A percentile compares a stretch with the other conserved stretches of the same genome.
Evolutionary conservation across 164 flowering plant species (phyloP).

Genomic region (Vitis rupestris): DNA sequence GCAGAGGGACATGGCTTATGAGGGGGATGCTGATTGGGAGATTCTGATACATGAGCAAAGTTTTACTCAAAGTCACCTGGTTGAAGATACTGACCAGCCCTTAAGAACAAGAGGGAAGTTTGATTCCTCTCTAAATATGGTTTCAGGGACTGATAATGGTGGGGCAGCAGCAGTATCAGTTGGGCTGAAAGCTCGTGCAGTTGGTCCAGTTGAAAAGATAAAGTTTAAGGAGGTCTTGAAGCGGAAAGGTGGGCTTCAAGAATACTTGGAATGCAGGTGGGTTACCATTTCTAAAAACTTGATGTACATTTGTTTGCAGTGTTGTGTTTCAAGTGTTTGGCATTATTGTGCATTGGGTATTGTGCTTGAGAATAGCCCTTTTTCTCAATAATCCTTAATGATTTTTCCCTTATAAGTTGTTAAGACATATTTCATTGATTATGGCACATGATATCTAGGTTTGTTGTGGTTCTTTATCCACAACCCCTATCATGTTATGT

Average conservation of each 20-base stretch:
- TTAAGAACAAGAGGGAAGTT: slow-evolving; percentile 41
- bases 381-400: too few relatives aligned
- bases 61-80: slow-evolving; percentile 33
- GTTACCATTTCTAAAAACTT: slow-evolving; percentile 18
- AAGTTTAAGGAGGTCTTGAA: slow-evolving; percentile 86
- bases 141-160: slow-evolving; percentile 53
- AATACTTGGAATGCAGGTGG: slow-evolving; percentile 91
- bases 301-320: background rate
- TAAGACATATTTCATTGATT: too few relatives aligned
- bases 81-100: slow-evolving; percentile 27
- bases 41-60: slow-evolving; percentile 49
- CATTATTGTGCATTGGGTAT: too few relatives aligned
- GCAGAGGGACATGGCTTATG: slow-evolving; percentile 95
- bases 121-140: slow-evolving; percentile 31
- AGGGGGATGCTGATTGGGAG: slow-evolving; percentile 94
- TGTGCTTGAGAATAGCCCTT: too few relatives aligned
- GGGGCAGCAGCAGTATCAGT: slow-evolving; percentile 80
- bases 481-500: too few relatives aligned
- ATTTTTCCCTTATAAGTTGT: too few relatives aligned
- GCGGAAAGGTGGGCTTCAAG: slow-evolving; percentile 93
- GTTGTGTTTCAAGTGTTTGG: background rate
- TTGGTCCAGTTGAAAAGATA: slow-evolving; percentile 79
- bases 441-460: too few relatives aligned
- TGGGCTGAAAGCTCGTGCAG: slow-evolving; percentile 84
- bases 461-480: too few relatives aligned